phyloP scores from a whole-genome alignment of 78 protist species.

The Cavenderia fasciculata region DNA sequence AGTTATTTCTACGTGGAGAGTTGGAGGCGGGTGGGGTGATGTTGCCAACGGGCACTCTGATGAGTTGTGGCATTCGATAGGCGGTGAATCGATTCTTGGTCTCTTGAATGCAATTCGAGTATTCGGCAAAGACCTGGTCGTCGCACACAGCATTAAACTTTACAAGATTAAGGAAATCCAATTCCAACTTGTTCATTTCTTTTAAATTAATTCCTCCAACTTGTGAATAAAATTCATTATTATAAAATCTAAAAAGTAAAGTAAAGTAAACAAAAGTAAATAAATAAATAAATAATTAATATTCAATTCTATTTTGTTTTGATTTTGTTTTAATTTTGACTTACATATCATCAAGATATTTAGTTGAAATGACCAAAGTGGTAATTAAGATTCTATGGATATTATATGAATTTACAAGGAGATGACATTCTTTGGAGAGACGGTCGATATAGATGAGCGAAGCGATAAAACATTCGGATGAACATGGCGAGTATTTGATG shows the following conservation, averaged over 20 bases:
- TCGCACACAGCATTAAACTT: constrained; percentile 50
- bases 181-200: constrained; percentile 57
- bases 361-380: constrained; percentile 58
- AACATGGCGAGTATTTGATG: constrained; percentile 75
- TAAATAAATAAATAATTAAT: neutral
- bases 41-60: neutral
- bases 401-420: constrained; percentile 29
- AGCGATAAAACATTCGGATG: constrained; percentile 58
- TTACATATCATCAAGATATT: constrained; percentile 66
- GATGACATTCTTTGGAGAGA: constrained; percentile 26
- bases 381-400: constrained; percentile 64
- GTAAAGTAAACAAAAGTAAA: neutral
- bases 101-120: constrained; percentile 16
- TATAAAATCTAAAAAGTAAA: constrained; percentile 25
- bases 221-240: constrained; percentile 74
- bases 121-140: constrained; percentile 5
- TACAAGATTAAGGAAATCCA: constrained; percentile 40
- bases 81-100: constrained; percentile 4
- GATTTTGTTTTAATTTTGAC: neutral
- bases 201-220: constrained; percentile 62
- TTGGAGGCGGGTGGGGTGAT: neutral
- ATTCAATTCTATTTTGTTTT: neutral
- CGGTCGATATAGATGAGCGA: constrained; percentile 47
- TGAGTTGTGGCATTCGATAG: no score
- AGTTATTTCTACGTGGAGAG: neutral